Evolutionary conservation across 176 grass and related monocot species (phyloP).

Genomic region (Oryza punctata): DNA sequence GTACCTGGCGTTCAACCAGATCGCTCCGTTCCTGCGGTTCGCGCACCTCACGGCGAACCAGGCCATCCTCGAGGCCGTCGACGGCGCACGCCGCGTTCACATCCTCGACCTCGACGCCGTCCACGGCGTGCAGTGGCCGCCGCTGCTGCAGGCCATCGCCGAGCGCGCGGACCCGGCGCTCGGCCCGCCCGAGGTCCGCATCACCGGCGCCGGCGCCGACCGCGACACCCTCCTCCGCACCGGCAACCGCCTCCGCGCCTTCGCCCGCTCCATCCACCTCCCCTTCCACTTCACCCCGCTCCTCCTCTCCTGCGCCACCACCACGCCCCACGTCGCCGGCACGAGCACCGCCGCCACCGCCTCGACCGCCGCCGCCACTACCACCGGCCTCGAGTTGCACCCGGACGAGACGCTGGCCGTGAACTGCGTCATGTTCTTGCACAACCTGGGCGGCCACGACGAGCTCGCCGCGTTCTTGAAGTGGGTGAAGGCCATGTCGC

Average conservation of each 20-base stretch:
- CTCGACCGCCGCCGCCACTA: not conserved
- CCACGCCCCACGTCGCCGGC: conserved; percentile 21
- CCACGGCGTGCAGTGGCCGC: conserved; percentile 95
- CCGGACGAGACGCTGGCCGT: conserved; percentile 73
- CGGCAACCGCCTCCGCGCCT: conserved; percentile 70
- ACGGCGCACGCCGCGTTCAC: conserved; percentile 68
- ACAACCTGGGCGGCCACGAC: conserved; percentile 60
- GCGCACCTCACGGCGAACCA: conserved; percentile 96
- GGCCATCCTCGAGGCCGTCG: conserved; percentile 84
- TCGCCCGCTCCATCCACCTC: conserved; percentile 80
- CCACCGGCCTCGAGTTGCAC: conserved; percentile 35
- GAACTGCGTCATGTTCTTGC: conserved; percentile 83
- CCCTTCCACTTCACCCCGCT: conserved; percentile 88
- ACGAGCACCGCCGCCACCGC: not conserved
- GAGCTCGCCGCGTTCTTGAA: conserved; percentile 58
- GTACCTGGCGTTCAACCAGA: conserved; percentile 97
- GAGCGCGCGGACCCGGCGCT: conserved; percentile 47
- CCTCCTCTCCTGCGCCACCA: conserved; percentile 50
- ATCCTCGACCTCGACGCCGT: conserved; percentile 90
- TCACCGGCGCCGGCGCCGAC: conserved; percentile 85
- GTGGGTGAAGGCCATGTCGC: conserved; percentile 66
- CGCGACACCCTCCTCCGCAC: conserved; percentile 75
- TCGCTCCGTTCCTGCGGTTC: conserved; percentile 95
- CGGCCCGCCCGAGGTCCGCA: conserved; percentile 69
- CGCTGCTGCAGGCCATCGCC: conserved; percentile 86